A percentile compares a stretch with the other conserved stretches of the same genome.
Evolutionary conservation across 108 stramenopile species (phyloP).

Genomic region (Nitzschia palea): DNA sequence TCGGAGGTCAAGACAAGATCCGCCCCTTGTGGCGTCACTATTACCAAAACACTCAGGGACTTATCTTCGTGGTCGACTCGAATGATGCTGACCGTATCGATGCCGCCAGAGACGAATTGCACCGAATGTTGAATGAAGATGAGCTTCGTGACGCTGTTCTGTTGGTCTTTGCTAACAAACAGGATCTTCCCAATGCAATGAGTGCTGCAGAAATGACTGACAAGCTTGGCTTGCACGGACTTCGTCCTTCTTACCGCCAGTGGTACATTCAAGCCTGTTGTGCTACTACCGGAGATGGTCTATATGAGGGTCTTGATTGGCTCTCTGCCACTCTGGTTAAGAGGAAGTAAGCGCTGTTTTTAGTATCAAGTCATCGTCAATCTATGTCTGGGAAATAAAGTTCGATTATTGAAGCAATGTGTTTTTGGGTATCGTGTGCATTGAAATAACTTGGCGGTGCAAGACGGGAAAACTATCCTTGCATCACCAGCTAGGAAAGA

Average conservation of each 20-base stretch:
- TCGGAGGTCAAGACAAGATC: conserved; percentile 99
- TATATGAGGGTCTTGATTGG: conserved; percentile 98
- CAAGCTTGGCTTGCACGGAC: conserved; percentile 96
- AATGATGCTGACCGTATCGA: conserved; percentile 99
- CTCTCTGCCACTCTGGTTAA: conserved; percentile 69
- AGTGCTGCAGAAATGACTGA: conserved; percentile 98
- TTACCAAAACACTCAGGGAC: conserved; percentile 99
- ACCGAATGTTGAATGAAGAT: conserved; percentile 98
- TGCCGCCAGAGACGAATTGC: conserved; percentile 98
- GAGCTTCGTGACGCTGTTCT: conserved; percentile 96
- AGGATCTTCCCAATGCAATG: conserved; percentile 99
- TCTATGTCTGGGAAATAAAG: conserved; percentile 25
- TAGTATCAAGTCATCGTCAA: conserved; percentile 17
- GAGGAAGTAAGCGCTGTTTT: conserved; percentile 36
- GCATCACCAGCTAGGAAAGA: conserved; percentile 4
- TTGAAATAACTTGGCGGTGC: background rate
- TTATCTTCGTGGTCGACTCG: conserved; percentile 99
- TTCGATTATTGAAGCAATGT: conserved; percentile 1
- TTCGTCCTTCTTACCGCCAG: conserved; percentile 94
- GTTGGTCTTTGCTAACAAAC: conserved; percentile 98
- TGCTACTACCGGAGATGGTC: conserved; percentile 94
- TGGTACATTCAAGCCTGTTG: conserved; percentile 99
- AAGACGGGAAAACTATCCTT: background rate
- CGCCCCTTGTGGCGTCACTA: conserved; percentile 99
- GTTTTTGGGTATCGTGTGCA: background rate